Evolutionary conservation across 805 yeast species (phyloP), one percentile per base, ranked within the genome.

Genomic region (Sungouiella blattae): DNA sequence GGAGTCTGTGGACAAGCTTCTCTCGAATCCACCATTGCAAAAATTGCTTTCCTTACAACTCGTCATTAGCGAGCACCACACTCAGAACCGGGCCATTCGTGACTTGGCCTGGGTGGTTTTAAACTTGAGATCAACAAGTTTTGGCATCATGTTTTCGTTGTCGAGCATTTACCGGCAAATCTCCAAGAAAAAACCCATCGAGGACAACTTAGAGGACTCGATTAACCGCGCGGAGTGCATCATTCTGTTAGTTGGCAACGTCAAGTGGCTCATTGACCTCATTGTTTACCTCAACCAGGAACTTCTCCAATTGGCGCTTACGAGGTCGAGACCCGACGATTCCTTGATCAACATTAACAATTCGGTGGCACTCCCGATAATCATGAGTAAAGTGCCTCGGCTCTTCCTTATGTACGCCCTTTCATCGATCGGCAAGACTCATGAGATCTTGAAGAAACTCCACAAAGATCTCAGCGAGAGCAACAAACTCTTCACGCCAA

Each of bases 231-330:
- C 80, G 24, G 88, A 83, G 47, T 69, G 78, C 41, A 69, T 83
- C 3, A 64, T 80, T 28, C 62, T 67, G 12, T 65, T 80, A 8
- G 58, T 86, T n/a, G 97, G 97, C 0, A 76, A 83, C 26, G 77
- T 84, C 6, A 77, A 87, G 49, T 91, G 97, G 96, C 74, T 86
- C 46, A 73, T 87, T 21, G 96, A 88, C 53, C 76, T 87, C 41
- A 68, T 87, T 36, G 77, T 82, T 1, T 78, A 76, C 43, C 55
- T 86, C 26, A 76, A 80, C 36, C 95, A 89, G 56, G 95, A 91
- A 45, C 58, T 83, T 22, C 52, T 81, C 16, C 73, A 79, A 22
- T 48, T 80, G 18, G 41, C 60, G 16, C 46, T 51, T 36, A 33
- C 53, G 39, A 43, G 55, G 51, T 33, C 43, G 16, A 37, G 50